Conservation (phyloP, 73 alveolate genomes). For the Strombidium stylifer region DNA sequence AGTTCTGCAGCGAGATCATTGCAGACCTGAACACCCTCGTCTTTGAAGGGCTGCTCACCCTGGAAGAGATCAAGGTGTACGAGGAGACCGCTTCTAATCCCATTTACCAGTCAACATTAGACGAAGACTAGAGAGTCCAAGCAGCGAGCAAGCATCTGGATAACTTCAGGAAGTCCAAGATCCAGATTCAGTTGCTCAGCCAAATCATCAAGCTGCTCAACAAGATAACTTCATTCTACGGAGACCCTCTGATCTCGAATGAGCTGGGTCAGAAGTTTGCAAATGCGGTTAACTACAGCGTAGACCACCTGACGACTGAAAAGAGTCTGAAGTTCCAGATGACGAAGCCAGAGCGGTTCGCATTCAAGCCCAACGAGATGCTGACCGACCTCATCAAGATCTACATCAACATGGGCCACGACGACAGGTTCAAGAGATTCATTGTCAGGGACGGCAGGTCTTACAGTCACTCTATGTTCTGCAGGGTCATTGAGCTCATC, state of each 20-base stretch:
- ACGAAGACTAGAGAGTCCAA: slow-evolving; percentile 61
- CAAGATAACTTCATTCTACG: slow-evolving; percentile 61
- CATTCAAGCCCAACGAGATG: slow-evolving; percentile 73
- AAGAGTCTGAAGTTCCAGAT: slow-evolving; percentile 72
- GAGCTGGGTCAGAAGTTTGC: slow-evolving; percentile 72
- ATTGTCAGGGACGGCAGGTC: slow-evolving; percentile 68
- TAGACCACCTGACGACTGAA: slow-evolving; percentile 72
- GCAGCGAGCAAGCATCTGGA: slow-evolving; percentile 61
- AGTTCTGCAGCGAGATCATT: slow-evolving; percentile 48
- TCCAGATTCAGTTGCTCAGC: slow-evolving; percentile 53
- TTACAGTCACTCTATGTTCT: slow-evolving; percentile 65
- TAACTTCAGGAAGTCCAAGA: slow-evolving; percentile 50
- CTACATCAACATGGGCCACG: slow-evolving; percentile 64
- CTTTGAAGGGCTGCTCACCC: slow-evolving; percentile 23
- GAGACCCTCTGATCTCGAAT: slow-evolving; percentile 56
- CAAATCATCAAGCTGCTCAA: slow-evolving; percentile 52
- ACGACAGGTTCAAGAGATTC: slow-evolving; percentile 58
- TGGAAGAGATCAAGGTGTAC: slow-evolving; percentile 46
- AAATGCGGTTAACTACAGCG: slow-evolving; percentile 67
- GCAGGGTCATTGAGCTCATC: slow-evolving; percentile 58
- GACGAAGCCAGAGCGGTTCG: slow-evolving; percentile 65
- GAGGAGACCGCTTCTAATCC: slow-evolving; percentile 14
- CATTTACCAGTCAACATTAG: slow-evolving; percentile 46
- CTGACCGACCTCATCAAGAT: slow-evolving; percentile 53
- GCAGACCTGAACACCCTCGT: slow-evolving; percentile 45